A percentile compares a stretch with the other conserved stretches of the same genome.
phyloP scores from a whole-genome alignment of 495 filamentous ascomycete species.

The Parachaetomium inaequale region DNA sequence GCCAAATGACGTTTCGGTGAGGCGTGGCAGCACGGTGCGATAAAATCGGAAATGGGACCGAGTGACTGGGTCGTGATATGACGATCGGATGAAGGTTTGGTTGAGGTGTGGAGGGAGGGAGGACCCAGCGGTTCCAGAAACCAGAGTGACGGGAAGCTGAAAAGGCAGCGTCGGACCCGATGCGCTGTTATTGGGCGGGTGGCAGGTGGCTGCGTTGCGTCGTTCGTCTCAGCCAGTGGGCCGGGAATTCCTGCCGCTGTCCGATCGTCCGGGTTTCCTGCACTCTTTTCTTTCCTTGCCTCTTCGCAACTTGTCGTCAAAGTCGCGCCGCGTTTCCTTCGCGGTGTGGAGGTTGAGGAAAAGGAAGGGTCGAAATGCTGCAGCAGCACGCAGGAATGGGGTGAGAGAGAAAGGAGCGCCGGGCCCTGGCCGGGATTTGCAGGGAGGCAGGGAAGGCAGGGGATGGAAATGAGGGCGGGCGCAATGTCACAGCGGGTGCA shows the following conservation, averaged over 20 bases:
- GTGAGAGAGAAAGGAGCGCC: not conserved
- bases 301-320: not conserved
- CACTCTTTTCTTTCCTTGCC: not conserved
- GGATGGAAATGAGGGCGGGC: constrained; percentile 30
- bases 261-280: constrained; percentile 7
- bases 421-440: constrained; percentile 8
- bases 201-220: constrained; percentile 14
- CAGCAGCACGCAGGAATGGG: not conserved
- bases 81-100: constrained; percentile 2
- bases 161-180: constrained; percentile 26
- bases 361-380: constrained; percentile 1
- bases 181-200: constrained; percentile 27
- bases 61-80: not conserved
- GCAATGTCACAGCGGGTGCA: constrained; percentile 26
- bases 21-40: not conserved
- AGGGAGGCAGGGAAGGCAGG: constrained; percentile 8
- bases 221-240: constrained; percentile 32
- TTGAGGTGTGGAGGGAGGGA: constrained; percentile 9
- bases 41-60: not conserved
- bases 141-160: constrained; percentile 31
- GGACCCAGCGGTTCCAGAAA: constrained; percentile 33
- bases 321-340: constrained; percentile 2
- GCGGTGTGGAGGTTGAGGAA: not conserved
- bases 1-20: not conserved
- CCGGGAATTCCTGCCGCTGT: constrained; percentile 12